Evolutionary conservation across 108 stramenopile species (phyloP), one percentile per base, ranked within the genome.

Genomic region (Mayamaea pseudoterrestris): DNA sequence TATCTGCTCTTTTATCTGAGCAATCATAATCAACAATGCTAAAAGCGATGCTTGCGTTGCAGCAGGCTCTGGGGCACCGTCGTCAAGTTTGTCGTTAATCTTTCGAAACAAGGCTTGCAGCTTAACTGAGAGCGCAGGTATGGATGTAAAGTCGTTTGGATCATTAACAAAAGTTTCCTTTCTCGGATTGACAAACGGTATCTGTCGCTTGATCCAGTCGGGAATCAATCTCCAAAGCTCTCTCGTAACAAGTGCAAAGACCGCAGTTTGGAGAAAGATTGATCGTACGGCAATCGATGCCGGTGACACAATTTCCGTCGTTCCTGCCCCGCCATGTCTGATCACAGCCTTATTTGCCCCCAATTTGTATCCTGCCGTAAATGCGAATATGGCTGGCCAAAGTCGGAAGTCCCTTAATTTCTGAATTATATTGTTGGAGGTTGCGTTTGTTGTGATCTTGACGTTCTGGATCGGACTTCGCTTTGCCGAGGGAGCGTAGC

Each of bases 151-250:
- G 22, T 70, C 60, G 23, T 39, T 40, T 22, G 28, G 35, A 30
- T 65, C 32, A 18, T 42, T 58, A 23, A 40, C 53, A 44, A 55
- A 20, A 27, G 36, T n/a, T 27, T 57, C 30, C 0, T 44, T 49
- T 45, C 60, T 50, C 35, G 60, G 36, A 13, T 20, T 21, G 44
- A 22, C 4, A 20, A 17, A 34, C 24, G 8, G 11, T 49, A 57
- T 0, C 51, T 14, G 18, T 51, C 48, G 5, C 28, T 71, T 71
- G 35, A 40, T 21, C 69, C 69, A 71, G 11, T 18, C 27, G 2
- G 69, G 69, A 21, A 55, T 58, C 1, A 39, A 31, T n/a, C 61
- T 50, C 69, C 69, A 71, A n/a, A 43, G 13, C 42, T 70, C 69
- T 30, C 69, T 52, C 2, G 44, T 13, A 3, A 65, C 35, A 11